Evolutionary conservation across 2,329 filamentous ascomycete species (phyloP), one percentile per base, ranked within the genome.

Genomic region (Claviceps africana): DNA sequence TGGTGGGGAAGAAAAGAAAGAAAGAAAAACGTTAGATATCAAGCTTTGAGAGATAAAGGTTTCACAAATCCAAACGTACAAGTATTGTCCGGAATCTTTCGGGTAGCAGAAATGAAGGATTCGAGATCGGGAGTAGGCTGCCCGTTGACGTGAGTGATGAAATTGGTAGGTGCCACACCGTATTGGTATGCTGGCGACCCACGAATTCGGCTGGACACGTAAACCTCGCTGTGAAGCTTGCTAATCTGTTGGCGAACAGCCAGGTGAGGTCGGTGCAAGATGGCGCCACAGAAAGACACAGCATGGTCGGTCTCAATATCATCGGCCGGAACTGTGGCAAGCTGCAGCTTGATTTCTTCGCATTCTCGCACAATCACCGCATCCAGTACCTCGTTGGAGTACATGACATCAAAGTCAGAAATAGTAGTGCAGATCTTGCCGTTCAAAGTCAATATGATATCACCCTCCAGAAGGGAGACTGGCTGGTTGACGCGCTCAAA

Each of bases 231-330:
- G 65, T 96, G 91, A 31, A 98, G 78, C 69, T 95, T 95, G 69
- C 85, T 90, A 64, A 98, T 98, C 67, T 98, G 93, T 68, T 98
- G 93, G 22, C 93, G 81, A 10, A 98, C 94, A 48, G 93, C 93
- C 64, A 96, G 90, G 67, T 98, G 93, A 9, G 93, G 93, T 25
- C 86, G 82, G 66, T 98, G 93, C 45, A 98, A 73, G 17, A 96
- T 83, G 33, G 93, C 93, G 57, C 93, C 93, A 65, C 93, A 98
- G 74, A 98, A 98, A 37, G 88, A 86, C 54, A 98, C 82, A 1
- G 91, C 88, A 53, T 88, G 85, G 61, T 93, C 82, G 1, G 93
- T 98, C 72, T 98, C 93, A 47, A 97, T 78, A 61, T 95, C 87
- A 60, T 90, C 82, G 0, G 90, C 94, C 0, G 87, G 79, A 0